Conservation (phyloP, 1,284 basidiomycete genomes). For the Fereydounia khargensis region DNA sequence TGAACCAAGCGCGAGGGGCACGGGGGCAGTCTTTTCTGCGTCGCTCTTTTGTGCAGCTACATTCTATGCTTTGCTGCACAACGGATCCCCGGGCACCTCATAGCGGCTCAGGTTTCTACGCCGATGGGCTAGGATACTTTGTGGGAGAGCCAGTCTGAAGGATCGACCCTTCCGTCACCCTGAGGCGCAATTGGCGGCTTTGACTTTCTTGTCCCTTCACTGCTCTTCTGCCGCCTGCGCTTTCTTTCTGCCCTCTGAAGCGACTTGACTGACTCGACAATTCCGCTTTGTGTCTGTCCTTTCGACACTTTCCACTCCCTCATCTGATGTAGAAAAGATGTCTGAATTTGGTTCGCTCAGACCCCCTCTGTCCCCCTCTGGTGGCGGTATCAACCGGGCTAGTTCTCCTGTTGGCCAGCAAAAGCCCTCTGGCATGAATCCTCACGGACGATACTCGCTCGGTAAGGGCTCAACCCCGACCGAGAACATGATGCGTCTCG, state of each 20-base stretch:
- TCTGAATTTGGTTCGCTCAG: slow-evolving; percentile 40
- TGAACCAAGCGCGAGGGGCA: too few relatives aligned
- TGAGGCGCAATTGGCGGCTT: too few relatives aligned
- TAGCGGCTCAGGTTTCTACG: too few relatives aligned
- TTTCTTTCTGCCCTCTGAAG: slow-evolving; percentile 4
- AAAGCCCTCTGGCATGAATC: slow-evolving; percentile 14
- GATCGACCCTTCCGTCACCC: too few relatives aligned
- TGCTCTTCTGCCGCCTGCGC: too few relatives aligned
- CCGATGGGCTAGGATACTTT: too few relatives aligned
- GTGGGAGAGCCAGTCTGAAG: too few relatives aligned
- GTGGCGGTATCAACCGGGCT: slow-evolving; percentile 27
- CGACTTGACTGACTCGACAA: slow-evolving; percentile 5
- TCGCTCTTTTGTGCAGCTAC: too few relatives aligned
- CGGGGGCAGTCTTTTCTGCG: too few relatives aligned
- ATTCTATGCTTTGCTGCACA: too few relatives aligned
- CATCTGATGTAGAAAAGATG: slow-evolving; percentile 17
- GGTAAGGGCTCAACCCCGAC: slow-evolving; percentile 43
- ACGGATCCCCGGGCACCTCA: too few relatives aligned
- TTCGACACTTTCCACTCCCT: not conserved
- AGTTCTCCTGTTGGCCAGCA: slow-evolving; percentile 29
- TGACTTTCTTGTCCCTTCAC: too few relatives aligned
- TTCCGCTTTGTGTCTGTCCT: not conserved
- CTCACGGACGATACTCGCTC: slow-evolving; percentile 43
- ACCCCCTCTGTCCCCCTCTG: slow-evolving; percentile 33
- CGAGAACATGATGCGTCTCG: slow-evolving; percentile 45